Base-by-base conservation (phyloP, 176 grass and related monocot genomes). In the Poa annua region DNA sequence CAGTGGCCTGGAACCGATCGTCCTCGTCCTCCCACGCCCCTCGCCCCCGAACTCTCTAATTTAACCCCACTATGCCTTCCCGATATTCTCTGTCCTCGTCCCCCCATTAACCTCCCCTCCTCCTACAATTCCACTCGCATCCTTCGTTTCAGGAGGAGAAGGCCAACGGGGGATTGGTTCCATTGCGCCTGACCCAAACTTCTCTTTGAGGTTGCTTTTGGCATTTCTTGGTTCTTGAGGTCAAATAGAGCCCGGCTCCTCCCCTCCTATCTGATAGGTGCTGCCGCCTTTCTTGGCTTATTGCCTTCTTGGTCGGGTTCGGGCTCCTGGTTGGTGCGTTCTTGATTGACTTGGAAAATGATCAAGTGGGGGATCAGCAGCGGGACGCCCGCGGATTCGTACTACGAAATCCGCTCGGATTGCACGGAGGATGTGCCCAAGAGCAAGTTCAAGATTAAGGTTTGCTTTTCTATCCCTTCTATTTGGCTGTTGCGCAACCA, bases 401-500 rank as follows among this genome's bases (percentile, higher is more conserved):
- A 90, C 81, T 99, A 99, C 77, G 89, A 91, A 81, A 81, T 93
- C 44, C 89, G 93, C 11, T 83, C 97, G 11, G 97, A 96, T 68
- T 94, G 91, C 85, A 90, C 76, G 49, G 80, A 74, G 22, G 93
- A 96, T 80, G 87, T 93, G 17, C 97, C 97, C 29, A 96, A 96
- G 88, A 99, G 89, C 87, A 99, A 96, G 74, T 99, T 99, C 82
- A 99, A 99, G 84, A 99, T 99, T 66, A 99, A 93, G 97, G 97
- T 99, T n/a, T 81, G 74, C 0, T 88, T 83, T 74, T 22, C 22
- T 13, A 68, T 22, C 19, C 55, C 59, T 60, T 51, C 38, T 53
- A 3, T 85, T 88, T 35, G 80, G 59, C 61, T 83, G 16, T 61
- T 60, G 64, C 17, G 47, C 20, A 80, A 61, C 10, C 11, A 63